A percentile compares a stretch with the other conserved stretches of the same genome.
These are phyloP conservation scores for Chrysosporium keratinophilum DNA, from an alignment of 2,329 filamentous ascomycete genomes.

Conservation along the genomic window DNA sequence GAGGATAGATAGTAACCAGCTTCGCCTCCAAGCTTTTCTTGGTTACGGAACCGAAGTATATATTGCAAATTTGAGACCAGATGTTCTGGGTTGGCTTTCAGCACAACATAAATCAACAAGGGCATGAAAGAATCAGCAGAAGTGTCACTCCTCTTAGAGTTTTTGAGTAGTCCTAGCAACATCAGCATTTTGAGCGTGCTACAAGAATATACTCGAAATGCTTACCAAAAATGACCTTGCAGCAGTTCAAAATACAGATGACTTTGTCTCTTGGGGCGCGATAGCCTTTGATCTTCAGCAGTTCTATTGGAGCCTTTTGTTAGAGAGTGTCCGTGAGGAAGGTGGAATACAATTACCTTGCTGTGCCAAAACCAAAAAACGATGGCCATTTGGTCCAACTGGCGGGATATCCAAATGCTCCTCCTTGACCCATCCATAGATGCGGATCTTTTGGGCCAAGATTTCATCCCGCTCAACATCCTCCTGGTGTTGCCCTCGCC, in stretches of 20 bases:
- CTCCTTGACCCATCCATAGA: conserved; percentile 90
- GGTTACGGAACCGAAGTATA: conserved; percentile 90
- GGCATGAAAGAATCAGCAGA: conserved; percentile 95
- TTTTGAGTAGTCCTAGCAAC: conserved; percentile 62
- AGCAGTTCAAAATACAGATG: conserved; percentile 95
- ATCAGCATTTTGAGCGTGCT: conserved; percentile 15
- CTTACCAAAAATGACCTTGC: conserved; percentile 95
- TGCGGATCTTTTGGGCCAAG: conserved; percentile 90
- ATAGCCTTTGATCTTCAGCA: conserved; percentile 93
- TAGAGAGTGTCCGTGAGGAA: not conserved
- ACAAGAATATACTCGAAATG: conserved; percentile 9
- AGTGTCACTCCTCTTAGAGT: conserved; percentile 74
- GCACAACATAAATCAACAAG: conserved; percentile 85
- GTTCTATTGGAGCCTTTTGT: conserved; percentile 46
- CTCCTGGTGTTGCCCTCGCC: conserved; percentile 91
- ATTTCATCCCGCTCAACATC: conserved; percentile 94
- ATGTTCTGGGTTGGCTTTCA: conserved; percentile 90
- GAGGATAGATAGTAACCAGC: conserved; percentile 97
- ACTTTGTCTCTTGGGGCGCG: conserved; percentile 96
- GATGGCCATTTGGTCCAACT: conserved; percentile 72
- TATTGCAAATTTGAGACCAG: conserved; percentile 97
- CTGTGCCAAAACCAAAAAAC: conserved; percentile 80
- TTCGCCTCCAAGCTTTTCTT: conserved; percentile 94
- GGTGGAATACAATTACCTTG: conserved; percentile 49
- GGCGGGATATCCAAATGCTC: conserved; percentile 86